These are phyloP conservation scores for Brasenia schreberi DNA, from an alignment of 164 flowering plant genomes.

Conservation along the genomic window DNA sequence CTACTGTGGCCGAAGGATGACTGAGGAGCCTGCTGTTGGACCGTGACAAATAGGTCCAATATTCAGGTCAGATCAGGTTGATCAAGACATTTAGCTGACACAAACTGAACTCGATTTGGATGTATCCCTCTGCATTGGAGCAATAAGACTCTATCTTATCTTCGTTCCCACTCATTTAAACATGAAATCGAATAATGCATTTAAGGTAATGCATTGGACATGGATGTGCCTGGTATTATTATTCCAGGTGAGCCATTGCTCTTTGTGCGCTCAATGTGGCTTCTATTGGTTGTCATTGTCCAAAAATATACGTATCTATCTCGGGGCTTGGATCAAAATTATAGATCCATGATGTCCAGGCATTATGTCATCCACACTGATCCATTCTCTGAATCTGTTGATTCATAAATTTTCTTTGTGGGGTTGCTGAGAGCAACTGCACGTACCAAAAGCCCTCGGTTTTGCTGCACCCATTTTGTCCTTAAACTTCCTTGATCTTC, in stretches of 20 bases:
- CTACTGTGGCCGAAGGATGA: too few relatives aligned
- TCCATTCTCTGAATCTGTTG: background rate
- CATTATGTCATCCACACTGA: background rate
- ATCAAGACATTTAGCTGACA: background rate
- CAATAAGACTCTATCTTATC: too few relatives aligned
- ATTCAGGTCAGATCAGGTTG: background rate
- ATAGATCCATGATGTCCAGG: background rate
- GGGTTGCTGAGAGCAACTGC: background rate
- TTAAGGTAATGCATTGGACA: background rate
- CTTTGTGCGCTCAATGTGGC: too few relatives aligned
- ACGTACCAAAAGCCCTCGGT: background rate
- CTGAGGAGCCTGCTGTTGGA: too few relatives aligned
- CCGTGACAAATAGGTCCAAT: too few relatives aligned
- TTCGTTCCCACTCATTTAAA: background rate
- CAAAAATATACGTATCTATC: background rate
- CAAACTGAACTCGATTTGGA: background rate
- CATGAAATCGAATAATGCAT: background rate
- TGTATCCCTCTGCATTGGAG: background rate
- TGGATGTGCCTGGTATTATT: background rate
- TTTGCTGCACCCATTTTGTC: background rate
- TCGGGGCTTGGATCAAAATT: background rate
- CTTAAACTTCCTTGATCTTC: background rate
- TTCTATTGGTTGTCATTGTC: too few relatives aligned
- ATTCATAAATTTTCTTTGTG: background rate
- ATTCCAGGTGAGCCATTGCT: too few relatives aligned